These are phyloP conservation scores for Penicillium alfredii DNA, from an alignment of 495 filamentous ascomycete species.

Conservation along the genomic window DNA sequence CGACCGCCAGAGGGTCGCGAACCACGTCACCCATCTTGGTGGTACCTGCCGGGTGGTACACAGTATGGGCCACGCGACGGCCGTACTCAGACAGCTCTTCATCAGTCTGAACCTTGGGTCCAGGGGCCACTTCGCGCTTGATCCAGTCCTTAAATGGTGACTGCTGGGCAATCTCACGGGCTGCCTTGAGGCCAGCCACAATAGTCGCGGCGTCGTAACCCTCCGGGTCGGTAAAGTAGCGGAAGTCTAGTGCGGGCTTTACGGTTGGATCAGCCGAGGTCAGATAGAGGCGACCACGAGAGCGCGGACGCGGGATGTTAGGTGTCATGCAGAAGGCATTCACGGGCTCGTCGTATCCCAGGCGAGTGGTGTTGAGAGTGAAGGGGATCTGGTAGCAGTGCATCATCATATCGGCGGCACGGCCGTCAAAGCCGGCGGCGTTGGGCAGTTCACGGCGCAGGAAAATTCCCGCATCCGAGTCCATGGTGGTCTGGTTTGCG, in stretches of 20 bases:
- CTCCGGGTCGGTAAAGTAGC: constrained; percentile 80
- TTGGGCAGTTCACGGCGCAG: constrained; percentile 62
- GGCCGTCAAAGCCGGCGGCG: constrained; percentile 58
- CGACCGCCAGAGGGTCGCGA: constrained; percentile 58
- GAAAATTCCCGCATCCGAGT: constrained; percentile 80
- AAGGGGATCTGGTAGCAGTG: constrained; percentile 89
- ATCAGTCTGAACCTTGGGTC: constrained; percentile 60
- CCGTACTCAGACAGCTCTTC: constrained; percentile 70
- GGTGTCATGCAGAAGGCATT: constrained; percentile 90
- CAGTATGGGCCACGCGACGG: constrained; percentile 69
- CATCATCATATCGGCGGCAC: constrained; percentile 79
- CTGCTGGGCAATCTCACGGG: constrained; percentile 63
- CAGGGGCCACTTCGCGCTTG: constrained; percentile 72
- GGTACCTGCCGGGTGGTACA: constrained; percentile 81
- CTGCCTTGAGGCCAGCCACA: constrained; percentile 68
- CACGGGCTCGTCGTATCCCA: constrained; percentile 66
- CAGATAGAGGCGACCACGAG: constrained; percentile 55
- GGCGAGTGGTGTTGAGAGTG: constrained; percentile 61
- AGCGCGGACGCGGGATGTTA: constrained; percentile 69
- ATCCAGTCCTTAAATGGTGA: constrained; percentile 74
- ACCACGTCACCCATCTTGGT: constrained; percentile 75
- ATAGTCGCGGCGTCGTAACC: constrained; percentile 78
- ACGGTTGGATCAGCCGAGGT: constrained; percentile 63
- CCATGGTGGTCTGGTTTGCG: constrained; percentile 74
- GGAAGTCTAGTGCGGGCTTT: constrained; percentile 79